A percentile compares a stretch with the other conserved stretches of the same genome.
These are phyloP conservation scores for Populus hybrid DNA, from an alignment of 441 rosid species.

Conservation along the genomic window DNA sequence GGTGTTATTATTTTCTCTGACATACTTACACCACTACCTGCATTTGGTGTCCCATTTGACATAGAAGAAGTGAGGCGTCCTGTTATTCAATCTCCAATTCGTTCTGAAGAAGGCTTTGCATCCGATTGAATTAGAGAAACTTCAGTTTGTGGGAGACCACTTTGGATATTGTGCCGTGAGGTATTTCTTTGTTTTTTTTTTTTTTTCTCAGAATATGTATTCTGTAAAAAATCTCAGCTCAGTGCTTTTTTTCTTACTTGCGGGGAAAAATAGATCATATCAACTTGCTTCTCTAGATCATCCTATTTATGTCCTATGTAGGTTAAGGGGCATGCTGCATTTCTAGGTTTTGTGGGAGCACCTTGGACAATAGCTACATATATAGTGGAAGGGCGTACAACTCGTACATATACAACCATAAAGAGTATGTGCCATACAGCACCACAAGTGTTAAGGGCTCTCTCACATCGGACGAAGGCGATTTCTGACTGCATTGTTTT, in stretches of 20 bases:
- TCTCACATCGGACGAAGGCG: conserved; percentile 74
- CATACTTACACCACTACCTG: conserved; percentile 91
- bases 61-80: conserved; percentile 89
- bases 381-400: conserved; percentile 89
- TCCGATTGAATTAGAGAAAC: conserved; percentile 69
- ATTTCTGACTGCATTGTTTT: conserved; percentile 69
- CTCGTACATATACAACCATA: conserved; percentile 75
- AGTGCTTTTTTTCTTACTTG: neutral
- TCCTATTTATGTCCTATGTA: conserved; percentile 20
- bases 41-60: conserved; percentile 91
- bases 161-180: conserved; percentile 69
- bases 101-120: conserved; percentile 68
- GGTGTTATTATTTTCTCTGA: conserved; percentile 95
- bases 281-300: conserved; percentile 6
- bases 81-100: conserved; percentile 69
- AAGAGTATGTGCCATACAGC: conserved; percentile 89
- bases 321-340: conserved; percentile 79
- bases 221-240: neutral
- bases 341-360: conserved; percentile 90
- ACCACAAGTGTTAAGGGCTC: conserved; percentile 65
- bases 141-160: conserved; percentile 73
- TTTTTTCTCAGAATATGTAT: neutral
- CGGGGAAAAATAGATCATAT: neutral
- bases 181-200: conserved; percentile 37
- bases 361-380: conserved; percentile 96